phyloP scores from a whole-genome alignment of 2,329 filamentous ascomycete genomes.

The Leptographium lundbergii region DNA sequence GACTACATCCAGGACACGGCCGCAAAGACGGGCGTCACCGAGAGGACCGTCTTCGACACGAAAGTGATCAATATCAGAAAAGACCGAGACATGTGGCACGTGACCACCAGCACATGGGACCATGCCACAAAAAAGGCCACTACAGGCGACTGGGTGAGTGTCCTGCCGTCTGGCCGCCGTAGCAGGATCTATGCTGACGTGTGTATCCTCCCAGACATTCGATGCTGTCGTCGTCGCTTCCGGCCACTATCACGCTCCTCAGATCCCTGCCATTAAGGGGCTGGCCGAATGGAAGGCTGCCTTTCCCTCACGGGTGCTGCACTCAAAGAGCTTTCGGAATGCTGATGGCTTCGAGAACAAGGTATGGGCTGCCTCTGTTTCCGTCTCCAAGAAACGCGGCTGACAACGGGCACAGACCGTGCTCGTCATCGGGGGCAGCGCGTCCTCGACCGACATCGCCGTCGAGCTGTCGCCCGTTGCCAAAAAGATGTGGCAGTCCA shows the following conservation, averaged over 20 bases:
- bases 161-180: background rate
- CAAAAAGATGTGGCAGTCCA: conserved; percentile 33
- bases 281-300: conserved; percentile 41
- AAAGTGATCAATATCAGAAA: conserved; percentile 42
- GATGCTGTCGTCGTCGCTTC: conserved; percentile 54
- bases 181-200: background rate
- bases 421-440: conserved; percentile 40
- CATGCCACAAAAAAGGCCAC: background rate
- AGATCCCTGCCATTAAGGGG: conserved; percentile 47
- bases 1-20: conserved; percentile 51
- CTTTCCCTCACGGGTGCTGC: conserved; percentile 41
- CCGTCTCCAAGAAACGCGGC: background rate
- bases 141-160: background rate
- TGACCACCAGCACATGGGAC: conserved; percentile 4
- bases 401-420: conserved; percentile 22
- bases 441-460: conserved; percentile 29
- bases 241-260: conserved; percentile 54
- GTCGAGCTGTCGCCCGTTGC: conserved; percentile 25
- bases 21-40: conserved; percentile 32
- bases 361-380: background rate
- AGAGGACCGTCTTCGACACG: conserved; percentile 41
- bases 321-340: conserved; percentile 61
- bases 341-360: conserved; percentile 21
- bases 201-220: conserved; percentile 25
- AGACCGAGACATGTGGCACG: conserved; percentile 3